These are phyloP conservation scores for Infundibulicybe gibba DNA, from an alignment of 768 basidiomycete genomes.

Conservation along the genomic window DNA sequence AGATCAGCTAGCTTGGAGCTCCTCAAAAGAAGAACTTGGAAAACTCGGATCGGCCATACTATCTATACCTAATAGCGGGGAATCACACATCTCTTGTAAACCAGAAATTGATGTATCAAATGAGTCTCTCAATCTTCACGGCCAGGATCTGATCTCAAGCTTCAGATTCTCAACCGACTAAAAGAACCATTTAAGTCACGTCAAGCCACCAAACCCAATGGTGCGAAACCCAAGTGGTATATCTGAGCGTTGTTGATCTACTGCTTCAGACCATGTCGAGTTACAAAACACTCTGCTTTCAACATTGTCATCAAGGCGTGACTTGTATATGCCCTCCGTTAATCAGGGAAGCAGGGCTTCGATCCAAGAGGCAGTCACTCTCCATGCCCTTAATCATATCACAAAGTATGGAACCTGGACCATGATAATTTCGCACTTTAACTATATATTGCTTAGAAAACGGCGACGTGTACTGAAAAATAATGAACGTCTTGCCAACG, in stretches of 20 bases:
- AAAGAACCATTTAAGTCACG: slow-evolving; percentile 48
- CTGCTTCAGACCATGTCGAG: slow-evolving; percentile 38
- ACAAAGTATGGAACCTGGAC: slow-evolving; percentile 58
- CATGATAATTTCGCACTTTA: neutral
- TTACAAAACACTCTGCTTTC: slow-evolving; percentile 71
- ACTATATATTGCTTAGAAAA: slow-evolving; percentile 58
- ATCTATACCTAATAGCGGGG: slow-evolving; percentile 37
- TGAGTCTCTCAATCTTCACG: neutral
- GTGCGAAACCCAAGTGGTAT: slow-evolving; percentile 27
- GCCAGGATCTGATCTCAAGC: neutral
- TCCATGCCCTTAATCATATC: slow-evolving; percentile 88
- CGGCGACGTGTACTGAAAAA: slow-evolving; percentile 88
- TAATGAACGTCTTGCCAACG: slow-evolving; percentile 85
- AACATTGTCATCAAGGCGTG: slow-evolving; percentile 61
- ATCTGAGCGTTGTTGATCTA: slow-evolving; percentile 5
- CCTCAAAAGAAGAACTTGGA: slow-evolving; percentile 42
- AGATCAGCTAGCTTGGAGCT: slow-evolving; percentile 56
- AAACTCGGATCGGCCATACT: slow-evolving; percentile 56
- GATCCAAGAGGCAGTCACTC: slow-evolving; percentile 63
- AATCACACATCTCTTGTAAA: slow-evolving; percentile 19
- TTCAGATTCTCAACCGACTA: slow-evolving; percentile 56
- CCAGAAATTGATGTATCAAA: slow-evolving; percentile 27
- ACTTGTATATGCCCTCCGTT: slow-evolving; percentile 71
- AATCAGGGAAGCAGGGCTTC: slow-evolving; percentile 60
- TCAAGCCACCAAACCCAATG: slow-evolving; percentile 50